These are phyloP conservation scores for Populus simonii DNA, from an alignment of 345 rosid species.

Conservation along the genomic window DNA sequence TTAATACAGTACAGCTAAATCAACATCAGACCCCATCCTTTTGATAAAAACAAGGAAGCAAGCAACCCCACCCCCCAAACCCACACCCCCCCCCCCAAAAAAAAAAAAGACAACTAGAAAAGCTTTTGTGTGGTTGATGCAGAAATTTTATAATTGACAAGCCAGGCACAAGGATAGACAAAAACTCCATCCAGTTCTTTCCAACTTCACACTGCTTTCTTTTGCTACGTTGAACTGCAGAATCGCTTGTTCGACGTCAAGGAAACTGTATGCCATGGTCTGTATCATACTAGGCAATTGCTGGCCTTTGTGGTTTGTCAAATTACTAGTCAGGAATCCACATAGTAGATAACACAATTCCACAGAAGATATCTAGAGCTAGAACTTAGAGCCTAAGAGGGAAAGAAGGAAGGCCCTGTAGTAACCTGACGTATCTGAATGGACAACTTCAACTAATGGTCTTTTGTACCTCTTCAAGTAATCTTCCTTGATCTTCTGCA, in stretches of 20 bases:
- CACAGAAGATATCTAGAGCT: neutral
- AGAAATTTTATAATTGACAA: neutral
- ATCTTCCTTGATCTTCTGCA: slow-evolving; percentile 48
- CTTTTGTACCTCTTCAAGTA: slow-evolving; percentile 49
- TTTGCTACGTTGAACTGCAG: neutral
- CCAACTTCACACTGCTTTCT: neutral
- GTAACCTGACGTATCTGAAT: slow-evolving; percentile 57
- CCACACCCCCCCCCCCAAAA: no score
- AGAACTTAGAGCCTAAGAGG: slow-evolving; percentile 43
- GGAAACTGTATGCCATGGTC: neutral
- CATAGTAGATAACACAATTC: neutral
- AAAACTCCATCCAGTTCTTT: neutral
- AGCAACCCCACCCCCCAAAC: neutral
- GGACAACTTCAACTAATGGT: slow-evolving; percentile 44
- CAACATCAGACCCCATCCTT: neutral
- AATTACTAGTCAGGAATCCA: neutral
- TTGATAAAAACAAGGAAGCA: neutral
- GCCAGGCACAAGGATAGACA: neutral
- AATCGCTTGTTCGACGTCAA: neutral
- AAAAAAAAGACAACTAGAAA: neutral
- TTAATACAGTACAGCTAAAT: neutral
- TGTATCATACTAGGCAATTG: neutral
- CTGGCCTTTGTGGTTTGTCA: neutral
- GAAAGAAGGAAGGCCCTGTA: slow-evolving; percentile 56
- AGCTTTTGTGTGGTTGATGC: neutral